Evolutionary conservation across 148 eudicot genomes (phyloP).

Genomic region (Camellia sinensis): DNA sequence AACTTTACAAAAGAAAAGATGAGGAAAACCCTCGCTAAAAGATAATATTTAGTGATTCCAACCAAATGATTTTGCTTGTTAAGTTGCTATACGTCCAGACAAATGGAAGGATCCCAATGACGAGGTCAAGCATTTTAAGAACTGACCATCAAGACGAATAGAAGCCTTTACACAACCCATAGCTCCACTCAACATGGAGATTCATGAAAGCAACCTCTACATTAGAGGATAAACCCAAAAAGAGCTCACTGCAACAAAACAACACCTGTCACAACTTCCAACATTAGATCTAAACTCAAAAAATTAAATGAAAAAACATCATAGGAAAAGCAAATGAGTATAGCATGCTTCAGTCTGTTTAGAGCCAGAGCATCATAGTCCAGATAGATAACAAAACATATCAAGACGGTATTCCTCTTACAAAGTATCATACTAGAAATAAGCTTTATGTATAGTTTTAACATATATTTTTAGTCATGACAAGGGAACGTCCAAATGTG

Average conservation of each 20-base stretch:
- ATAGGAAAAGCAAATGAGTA: not conserved
- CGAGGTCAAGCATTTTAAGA: not conserved
- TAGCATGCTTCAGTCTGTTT: not conserved
- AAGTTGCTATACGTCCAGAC: not conserved
- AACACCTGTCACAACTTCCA: constrained; percentile 18
- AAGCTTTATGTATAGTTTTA: not conserved
- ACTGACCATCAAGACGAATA: constrained; percentile 49
- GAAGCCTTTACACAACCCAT: constrained; percentile 54
- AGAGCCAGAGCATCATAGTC: too few relatives aligned
- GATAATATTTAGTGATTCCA: not conserved
- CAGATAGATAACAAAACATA: not conserved
- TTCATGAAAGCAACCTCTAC: constrained; percentile 20
- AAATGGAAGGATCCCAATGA: not conserved
- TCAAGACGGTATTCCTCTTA: not conserved
- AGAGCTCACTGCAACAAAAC: constrained; percentile 6
- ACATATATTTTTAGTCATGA: not conserved
- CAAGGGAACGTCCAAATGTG: not conserved
- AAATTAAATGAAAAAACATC: not conserved
- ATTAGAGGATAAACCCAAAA: constrained; percentile 12
- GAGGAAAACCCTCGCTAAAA: not conserved
- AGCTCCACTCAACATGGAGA: constrained; percentile 64
- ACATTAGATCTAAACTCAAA: not conserved
- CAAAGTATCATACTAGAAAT: not conserved
- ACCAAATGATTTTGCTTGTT: not conserved
- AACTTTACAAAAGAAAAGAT: not conserved